Base-by-base conservation (phyloP, 2,329 filamentous ascomycete species). In the Beauveria caledonica region DNA sequence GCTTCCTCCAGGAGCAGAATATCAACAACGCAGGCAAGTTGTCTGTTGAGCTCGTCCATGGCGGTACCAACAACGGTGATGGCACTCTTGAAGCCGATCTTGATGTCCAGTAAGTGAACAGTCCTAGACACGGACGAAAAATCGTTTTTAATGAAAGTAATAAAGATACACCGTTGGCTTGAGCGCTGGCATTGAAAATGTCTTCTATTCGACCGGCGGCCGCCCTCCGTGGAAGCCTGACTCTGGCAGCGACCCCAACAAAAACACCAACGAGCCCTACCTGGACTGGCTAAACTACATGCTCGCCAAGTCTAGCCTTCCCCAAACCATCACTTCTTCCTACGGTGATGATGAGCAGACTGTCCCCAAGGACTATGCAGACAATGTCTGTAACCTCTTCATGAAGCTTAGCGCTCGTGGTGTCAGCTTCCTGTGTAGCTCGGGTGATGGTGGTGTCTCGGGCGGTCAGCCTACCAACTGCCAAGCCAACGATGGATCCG, bases 401-500 rank as follows among this genome's bases (percentile, higher is more conserved):
- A 58, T 62, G 54, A 62, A 62, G 42, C 49, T 58, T 25, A 55
- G 60, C 9, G 60, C 60, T 27, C 54, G 60, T 21, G 60, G 60
- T 49, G 60, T 62, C 48, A 58, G 54, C 27, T 58, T 58, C 60
- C n/a, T 50, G 42, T 48, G 19, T 21, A 49, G 46, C 60, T 33
- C 48, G 13, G 60, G 60, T 10, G 60, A 62, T 23, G 54, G 54
- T n/a, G 60, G 48, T 42, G 60, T 57, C 21, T 51, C 48, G 10
- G 45, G 40, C 5, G 42, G 33, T 9, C 44, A 49, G 49, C 49
- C 40, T 36, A 50, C 54, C 23, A 27, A 49, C 40, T 57, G 39
- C 33, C 29, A 46, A 19, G 58, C 58, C n/a, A 68, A 67, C 54
- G 60, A 58, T 23, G 56, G 56, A 21, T 58, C 45, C 17, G 33